phyloP scores from a whole-genome alignment of 352 stramenopile species.

The Blastocystis sp. region DNA sequence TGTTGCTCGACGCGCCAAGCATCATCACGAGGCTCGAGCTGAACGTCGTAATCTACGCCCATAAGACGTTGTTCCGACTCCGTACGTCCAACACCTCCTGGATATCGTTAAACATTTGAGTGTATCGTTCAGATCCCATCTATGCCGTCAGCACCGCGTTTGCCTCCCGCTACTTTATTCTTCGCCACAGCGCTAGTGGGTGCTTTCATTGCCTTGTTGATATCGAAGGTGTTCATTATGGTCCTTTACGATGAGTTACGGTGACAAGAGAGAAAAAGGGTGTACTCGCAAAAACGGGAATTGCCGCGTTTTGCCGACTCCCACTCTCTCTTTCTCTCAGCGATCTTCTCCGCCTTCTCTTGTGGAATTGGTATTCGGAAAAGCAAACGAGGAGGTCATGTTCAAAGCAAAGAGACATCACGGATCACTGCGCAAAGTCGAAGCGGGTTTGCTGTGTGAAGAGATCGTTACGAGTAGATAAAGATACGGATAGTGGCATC shows the following conservation, averaged over 20 bases:
- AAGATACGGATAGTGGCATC: slow-evolving; percentile 21
- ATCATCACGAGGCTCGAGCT: slow-evolving; percentile 39
- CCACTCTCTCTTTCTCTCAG: background rate
- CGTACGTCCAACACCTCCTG: slow-evolving; percentile 46
- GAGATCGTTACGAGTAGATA: background rate
- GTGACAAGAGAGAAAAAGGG: slow-evolving; percentile 16
- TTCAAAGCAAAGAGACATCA: slow-evolving; percentile 65
- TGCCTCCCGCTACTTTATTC: background rate
- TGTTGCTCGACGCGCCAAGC: slow-evolving; percentile 14
- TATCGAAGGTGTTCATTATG: slow-evolving; percentile 39
- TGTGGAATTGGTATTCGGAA: background rate
- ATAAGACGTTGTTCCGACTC: background rate
- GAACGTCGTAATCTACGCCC: slow-evolving; percentile 27
- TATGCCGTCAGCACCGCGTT: background rate
- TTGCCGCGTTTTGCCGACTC: background rate
- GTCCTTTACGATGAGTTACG: background rate
- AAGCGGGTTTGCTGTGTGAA: background rate
- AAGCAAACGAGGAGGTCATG: background rate
- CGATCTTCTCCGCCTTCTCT: background rate
- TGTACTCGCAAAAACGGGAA: slow-evolving; percentile 39
- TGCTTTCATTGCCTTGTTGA: slow-evolving; percentile 16
- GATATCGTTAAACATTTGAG: slow-evolving; percentile 68
- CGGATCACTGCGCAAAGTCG: slow-evolving; percentile 23
- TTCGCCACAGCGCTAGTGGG: background rate
- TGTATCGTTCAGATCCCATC: slow-evolving; percentile 18